Evolutionary conservation across 352 stramenopile species (phyloP), one percentile per base, ranked within the genome.

Genomic region (Globisporangium polare): DNA sequence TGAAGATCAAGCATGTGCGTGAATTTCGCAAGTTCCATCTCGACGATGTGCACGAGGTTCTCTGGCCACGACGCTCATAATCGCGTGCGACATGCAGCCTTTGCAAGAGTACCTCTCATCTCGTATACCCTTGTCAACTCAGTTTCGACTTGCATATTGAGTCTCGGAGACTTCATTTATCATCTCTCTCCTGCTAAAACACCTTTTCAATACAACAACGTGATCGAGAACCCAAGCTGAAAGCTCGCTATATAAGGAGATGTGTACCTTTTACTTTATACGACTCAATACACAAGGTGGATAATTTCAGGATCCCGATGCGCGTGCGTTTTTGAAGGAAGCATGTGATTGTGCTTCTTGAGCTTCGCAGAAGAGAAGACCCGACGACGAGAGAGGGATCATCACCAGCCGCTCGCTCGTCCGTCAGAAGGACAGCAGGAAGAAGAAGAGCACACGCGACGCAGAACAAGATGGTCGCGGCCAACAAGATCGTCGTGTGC

Each of bases 401-500:
- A 52, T n/a, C 46, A n/a, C 43, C 13, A 18, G 50, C 15, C 51
- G 39, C 45, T 31, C 55, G 26, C n/a, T 29, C 20, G 18, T 29
- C 42, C 39, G 1, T 0, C 3, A 35, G 27, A 43, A 61, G 41
- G 50, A 33, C 29, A 33, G 4, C 29, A 33, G 29, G 4, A 33
- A 45, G 29, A 53, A 24, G 17, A 20, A 45, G 56, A 46, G 39
- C 15, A 12, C 18, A 31, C 45, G 8, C 13, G 52, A 58, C 29
- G 47, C 47, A 29, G 18, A 22, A 9, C 39, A 60, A 27, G 20
- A 94, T 94, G 86, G 86, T 94, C 55, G 86, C 86, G 8, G 83
- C 86, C 13, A 95, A 89, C 73, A 91, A 90, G 70, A 91, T 95
- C 70, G 76, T 95, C 42, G 86, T 95, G 72, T 94, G 84, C 68